Conservation (phyloP, 257 asterid genomes). For the Salvia miltiorrhiza region DNA sequence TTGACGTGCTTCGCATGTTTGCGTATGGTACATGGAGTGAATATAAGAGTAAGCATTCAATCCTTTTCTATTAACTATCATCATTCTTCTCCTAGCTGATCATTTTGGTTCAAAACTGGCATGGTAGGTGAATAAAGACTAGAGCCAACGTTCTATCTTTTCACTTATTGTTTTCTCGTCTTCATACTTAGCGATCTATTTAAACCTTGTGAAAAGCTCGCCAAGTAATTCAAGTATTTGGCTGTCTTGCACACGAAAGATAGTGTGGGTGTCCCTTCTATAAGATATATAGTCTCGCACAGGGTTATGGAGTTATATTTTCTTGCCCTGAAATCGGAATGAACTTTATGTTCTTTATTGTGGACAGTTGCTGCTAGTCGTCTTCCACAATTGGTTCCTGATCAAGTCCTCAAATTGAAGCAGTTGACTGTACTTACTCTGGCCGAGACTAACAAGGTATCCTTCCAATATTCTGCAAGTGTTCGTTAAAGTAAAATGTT, state of each 20-base stretch:
- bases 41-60: conserved; percentile 62
- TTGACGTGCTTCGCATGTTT: conserved; percentile 78
- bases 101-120: conserved; percentile 6
- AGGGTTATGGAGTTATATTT: background rate
- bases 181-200: background rate
- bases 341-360: conserved; percentile 13
- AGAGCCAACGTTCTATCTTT: conserved; percentile 24
- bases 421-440: conserved; percentile 93
- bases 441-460: conserved; percentile 89
- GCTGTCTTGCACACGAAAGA: conserved; percentile 11
- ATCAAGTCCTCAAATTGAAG: conserved; percentile 89
- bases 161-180: background rate
- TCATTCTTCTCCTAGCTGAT: conserved; percentile 10
- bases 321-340: background rate
- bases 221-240: background rate
- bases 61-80: background rate
- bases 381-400: conserved; percentile 77
- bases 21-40: conserved; percentile 96
- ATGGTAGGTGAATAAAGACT: conserved; percentile 52
- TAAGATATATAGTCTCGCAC: background rate
- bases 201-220: background rate
- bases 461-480: background rate
- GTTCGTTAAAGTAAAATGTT: background rate
- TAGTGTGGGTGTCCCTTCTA: background rate
- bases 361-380: conserved; percentile 49